Percentiles rank a stretch among this genome's conserved stretches.
phyloP scores from a whole-genome alignment of 106 monocot species.

The Dendrobium nobile region DNA sequence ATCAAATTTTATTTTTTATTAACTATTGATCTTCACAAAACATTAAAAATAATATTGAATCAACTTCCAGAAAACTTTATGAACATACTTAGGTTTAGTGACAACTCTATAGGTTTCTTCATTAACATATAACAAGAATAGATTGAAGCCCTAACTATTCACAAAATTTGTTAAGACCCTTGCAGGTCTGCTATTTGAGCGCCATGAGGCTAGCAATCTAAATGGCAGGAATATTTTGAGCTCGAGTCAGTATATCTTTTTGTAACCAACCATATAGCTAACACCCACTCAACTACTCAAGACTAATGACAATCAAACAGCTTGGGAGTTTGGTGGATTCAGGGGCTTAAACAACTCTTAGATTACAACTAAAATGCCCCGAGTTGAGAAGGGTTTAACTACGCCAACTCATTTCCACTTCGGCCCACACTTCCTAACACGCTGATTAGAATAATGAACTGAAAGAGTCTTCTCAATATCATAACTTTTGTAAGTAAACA shows the following conservation, averaged over 20 bases:
- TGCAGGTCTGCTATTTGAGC: neutral
- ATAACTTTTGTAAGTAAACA: neutral
- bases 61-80: neutral
- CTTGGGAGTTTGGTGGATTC: too few relatives aligned
- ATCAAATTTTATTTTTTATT: too few relatives aligned
- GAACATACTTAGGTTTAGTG: neutral
- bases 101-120: neutral
- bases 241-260: neutral
- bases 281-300: neutral
- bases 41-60: too few relatives aligned
- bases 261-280: neutral
- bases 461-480: neutral
- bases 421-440: too few relatives aligned
- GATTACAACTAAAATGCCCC: too few relatives aligned
- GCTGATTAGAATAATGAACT: neutral
- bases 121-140: neutral
- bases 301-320: neutral
- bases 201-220: neutral
- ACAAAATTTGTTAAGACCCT: neutral
- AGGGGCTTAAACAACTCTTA: too few relatives aligned
- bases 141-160: neutral
- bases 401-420: too few relatives aligned
- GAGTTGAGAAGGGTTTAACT: too few relatives aligned
- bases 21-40: too few relatives aligned
- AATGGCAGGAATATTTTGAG: neutral